Evolutionary conservation across 768 basidiomycete species (phyloP).

Genomic region (Trametopsis cervina): DNA sequence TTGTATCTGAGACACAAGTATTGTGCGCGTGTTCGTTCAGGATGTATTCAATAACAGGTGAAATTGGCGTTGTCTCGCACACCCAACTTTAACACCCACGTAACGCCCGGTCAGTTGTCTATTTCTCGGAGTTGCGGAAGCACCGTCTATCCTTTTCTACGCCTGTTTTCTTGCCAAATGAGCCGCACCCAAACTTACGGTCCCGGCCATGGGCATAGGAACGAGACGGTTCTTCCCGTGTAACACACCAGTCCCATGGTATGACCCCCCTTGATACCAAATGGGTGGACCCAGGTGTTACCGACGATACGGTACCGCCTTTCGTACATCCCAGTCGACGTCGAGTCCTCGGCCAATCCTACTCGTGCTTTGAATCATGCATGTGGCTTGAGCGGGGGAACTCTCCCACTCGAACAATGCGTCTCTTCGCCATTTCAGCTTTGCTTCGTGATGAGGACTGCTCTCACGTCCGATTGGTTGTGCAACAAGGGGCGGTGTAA

Average conservation of each 20-base stretch:
- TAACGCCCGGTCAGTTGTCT: neutral
- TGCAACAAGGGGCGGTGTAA: neutral
- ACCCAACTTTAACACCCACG: neutral
- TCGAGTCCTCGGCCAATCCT: conserved; percentile 9
- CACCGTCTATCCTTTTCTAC: conserved; percentile 5
- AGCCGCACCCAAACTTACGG: conserved; percentile 5
- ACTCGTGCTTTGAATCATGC: neutral
- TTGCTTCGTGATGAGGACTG: conserved; percentile 12
- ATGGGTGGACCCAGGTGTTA: conserved; percentile 5
- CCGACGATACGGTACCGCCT: conserved; percentile 6
- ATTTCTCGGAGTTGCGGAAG: conserved; percentile 6
- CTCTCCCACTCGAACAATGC: conserved; percentile 9
- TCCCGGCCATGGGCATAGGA: conserved; percentile 1
- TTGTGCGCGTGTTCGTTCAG: neutral
- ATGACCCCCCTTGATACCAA: conserved; percentile 2
- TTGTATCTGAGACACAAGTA: neutral
- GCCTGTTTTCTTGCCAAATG: conserved; percentile 10
- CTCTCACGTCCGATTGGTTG: conserved; percentile 14
- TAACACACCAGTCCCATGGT: conserved; percentile 7
- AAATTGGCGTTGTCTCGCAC: conserved; percentile 7
- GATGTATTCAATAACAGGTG: conserved; percentile 1
- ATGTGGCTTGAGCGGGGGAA: conserved; percentile 8
- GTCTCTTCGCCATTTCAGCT: conserved; percentile 3
- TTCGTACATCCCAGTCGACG: conserved; percentile 12
- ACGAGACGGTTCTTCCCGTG: conserved; percentile 9